Evolutionary conservation across 345 rosid species (phyloP).

Genomic region (Linum trigynum): DNA sequence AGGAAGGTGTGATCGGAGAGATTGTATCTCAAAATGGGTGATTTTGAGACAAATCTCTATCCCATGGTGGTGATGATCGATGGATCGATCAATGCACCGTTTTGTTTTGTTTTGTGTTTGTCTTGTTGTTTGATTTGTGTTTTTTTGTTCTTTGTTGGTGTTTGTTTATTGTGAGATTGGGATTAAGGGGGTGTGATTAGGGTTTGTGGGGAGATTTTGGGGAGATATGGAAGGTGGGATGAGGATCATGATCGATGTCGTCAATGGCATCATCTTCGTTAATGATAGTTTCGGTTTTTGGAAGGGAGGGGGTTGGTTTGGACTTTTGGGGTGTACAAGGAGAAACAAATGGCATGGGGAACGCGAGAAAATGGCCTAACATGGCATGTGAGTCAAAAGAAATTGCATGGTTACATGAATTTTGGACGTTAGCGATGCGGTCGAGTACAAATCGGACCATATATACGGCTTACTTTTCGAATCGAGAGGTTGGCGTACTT

Average conservation of each 20-base stretch:
- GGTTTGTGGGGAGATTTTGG: background rate
- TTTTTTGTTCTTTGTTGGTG: background rate
- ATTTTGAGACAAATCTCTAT: conserved; percentile 3
- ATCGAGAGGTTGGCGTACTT: too few species aligned
- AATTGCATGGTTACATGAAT: conserved; percentile 7
- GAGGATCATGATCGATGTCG: too few species aligned
- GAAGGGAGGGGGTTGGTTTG: too few species aligned
- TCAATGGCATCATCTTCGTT: too few species aligned
- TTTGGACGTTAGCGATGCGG: too few species aligned
- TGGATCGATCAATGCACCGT: background rate
- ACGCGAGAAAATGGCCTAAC: conserved; percentile 4
- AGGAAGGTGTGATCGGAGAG: background rate
- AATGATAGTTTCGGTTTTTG: too few species aligned
- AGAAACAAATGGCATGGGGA: conserved; percentile 12
- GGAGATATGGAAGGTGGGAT: background rate
- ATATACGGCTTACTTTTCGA: too few species aligned
- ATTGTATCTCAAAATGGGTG: too few species aligned
- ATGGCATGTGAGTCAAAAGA: background rate
- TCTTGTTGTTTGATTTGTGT: background rate
- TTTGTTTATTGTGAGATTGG: too few species aligned
- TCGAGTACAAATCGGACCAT: too few species aligned
- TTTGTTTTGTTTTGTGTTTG: background rate
- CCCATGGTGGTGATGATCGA: background rate
- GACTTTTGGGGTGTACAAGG: too few species aligned
- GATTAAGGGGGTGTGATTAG: background rate